These are phyloP conservation scores for Xylariaceae sp. DNA, from an alignment of 2,329 filamentous ascomycete species.

Conservation along the genomic window DNA sequence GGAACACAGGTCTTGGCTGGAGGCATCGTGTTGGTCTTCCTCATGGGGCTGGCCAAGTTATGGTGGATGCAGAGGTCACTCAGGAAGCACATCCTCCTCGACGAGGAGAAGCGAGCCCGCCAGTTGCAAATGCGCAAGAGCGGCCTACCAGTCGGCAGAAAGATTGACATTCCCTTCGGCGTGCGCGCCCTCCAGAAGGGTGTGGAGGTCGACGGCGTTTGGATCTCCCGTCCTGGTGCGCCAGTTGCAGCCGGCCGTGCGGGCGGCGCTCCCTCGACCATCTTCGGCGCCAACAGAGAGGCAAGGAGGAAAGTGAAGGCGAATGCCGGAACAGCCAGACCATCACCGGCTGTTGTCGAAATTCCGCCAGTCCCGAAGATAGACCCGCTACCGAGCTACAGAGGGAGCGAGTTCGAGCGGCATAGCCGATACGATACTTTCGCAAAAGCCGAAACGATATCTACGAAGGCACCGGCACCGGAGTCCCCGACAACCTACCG, in stretches of 20 bases:
- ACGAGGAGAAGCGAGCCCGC: constrained; percentile 55
- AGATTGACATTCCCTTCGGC: constrained; percentile 72
- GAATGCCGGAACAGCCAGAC: constrained; percentile 7
- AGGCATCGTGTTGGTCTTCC: constrained; percentile 63
- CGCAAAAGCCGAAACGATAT: constrained; percentile 2
- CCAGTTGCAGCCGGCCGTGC: constrained; percentile 21
- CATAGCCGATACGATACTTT: constrained; percentile 7
- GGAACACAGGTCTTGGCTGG: constrained; percentile 59
- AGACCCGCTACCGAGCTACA: constrained; percentile 9
- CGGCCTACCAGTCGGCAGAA: constrained; percentile 36
- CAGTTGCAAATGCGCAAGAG: constrained; percentile 47
- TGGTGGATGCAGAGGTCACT: constrained; percentile 50
- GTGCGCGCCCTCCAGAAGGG: constrained; percentile 78
- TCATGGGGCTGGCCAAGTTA: constrained; percentile 60
- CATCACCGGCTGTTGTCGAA: constrained; percentile 13
- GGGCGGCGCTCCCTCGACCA: constrained; percentile 17
- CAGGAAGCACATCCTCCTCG: constrained; percentile 53
- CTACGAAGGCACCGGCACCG: too few species aligned
- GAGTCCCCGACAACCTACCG: constrained; percentile 12
- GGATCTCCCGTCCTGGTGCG: constrained; percentile 52
- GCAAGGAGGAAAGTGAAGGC: constrained; percentile 21
- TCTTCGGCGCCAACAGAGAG: constrained; percentile 15
- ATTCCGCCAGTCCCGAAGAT: constrained; percentile 16
- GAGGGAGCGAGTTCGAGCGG: constrained; percentile 16
- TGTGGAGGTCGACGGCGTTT: constrained; percentile 78